phyloP scores from a whole-genome alignment of 345 rosid species.

The Corymbia maculata region DNA sequence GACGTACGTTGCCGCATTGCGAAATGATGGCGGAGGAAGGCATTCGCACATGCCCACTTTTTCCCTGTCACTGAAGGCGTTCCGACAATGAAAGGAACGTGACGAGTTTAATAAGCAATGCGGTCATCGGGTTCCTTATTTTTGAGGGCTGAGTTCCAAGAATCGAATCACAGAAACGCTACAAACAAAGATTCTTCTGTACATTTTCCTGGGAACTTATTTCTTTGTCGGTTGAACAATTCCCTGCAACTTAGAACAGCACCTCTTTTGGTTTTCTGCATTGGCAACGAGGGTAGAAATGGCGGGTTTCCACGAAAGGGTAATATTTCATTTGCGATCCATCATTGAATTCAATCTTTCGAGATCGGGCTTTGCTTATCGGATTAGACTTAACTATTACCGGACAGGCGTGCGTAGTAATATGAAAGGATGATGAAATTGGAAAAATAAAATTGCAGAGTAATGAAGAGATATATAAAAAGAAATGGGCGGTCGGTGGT shows the following conservation, averaged over 20 bases:
- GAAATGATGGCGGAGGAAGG: not conserved
- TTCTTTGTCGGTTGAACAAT: not conserved
- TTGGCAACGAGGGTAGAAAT: not conserved
- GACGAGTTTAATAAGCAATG: not conserved
- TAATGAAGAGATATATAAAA: not conserved
- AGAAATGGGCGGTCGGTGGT: too few species aligned
- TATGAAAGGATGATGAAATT: not conserved
- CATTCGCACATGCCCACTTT: not conserved
- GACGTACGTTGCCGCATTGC: not conserved
- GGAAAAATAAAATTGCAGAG: not conserved
- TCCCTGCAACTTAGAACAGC: not conserved
- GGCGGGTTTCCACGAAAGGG: not conserved
- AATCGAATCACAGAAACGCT: not conserved
- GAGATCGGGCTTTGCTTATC: not conserved
- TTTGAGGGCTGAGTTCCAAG: not conserved
- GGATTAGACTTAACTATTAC: not conserved
- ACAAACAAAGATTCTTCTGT: not conserved
- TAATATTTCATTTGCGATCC: not conserved
- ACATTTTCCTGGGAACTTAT: not conserved
- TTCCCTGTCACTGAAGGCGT: not conserved
- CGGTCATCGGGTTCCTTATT: not conserved
- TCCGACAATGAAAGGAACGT: not conserved
- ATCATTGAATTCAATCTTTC: not conserved
- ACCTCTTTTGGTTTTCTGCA: not conserved
- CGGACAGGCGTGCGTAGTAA: fast-evolving